Conservation (phyloP, 2,329 filamentous ascomycete species). For the Aschersonia sp. region DNA sequence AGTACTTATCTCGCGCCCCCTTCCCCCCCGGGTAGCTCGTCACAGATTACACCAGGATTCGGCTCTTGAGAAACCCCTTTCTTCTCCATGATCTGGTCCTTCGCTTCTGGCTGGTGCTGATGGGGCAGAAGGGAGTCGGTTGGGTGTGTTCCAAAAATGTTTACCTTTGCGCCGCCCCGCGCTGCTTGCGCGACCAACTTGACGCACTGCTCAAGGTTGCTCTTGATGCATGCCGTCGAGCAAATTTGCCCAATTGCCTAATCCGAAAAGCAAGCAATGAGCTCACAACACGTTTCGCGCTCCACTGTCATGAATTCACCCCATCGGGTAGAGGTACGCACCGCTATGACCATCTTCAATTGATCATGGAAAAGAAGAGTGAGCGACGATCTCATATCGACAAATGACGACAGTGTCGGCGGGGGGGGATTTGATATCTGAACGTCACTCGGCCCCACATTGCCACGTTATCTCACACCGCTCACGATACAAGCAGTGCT, state of each 20-base stretch:
- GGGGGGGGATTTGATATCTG: not conserved
- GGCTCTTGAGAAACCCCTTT: too few relatives aligned
- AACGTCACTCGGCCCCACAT: not conserved
- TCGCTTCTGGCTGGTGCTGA: not conserved
- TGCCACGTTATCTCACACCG: not conserved
- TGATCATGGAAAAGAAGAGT: too few relatives aligned
- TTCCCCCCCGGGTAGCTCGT: not conserved
- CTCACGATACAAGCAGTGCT: not conserved
- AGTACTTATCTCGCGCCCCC: too few relatives aligned
- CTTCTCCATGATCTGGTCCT: too few relatives aligned
- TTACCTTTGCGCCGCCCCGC: conserved; percentile 61
- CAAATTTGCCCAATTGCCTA: conserved; percentile 78
- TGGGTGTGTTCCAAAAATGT: conserved; percentile 2
- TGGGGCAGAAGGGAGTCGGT: not conserved
- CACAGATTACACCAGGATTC: too few relatives aligned
- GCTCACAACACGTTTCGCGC: too few relatives aligned
- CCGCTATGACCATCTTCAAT: conserved; percentile 7
- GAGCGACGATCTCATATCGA: not conserved
- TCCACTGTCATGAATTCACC: not conserved
- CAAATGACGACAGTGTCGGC: not conserved
- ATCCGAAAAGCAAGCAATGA: not conserved
- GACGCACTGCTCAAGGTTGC: conserved; percentile 70
- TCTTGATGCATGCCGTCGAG: conserved; percentile 61
- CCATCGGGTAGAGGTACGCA: conserved; percentile 3
- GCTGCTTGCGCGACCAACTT: conserved; percentile 58